Conservation (phyloP, 116 monocot genomes). For the Phalaenopsis hybrid region DNA sequence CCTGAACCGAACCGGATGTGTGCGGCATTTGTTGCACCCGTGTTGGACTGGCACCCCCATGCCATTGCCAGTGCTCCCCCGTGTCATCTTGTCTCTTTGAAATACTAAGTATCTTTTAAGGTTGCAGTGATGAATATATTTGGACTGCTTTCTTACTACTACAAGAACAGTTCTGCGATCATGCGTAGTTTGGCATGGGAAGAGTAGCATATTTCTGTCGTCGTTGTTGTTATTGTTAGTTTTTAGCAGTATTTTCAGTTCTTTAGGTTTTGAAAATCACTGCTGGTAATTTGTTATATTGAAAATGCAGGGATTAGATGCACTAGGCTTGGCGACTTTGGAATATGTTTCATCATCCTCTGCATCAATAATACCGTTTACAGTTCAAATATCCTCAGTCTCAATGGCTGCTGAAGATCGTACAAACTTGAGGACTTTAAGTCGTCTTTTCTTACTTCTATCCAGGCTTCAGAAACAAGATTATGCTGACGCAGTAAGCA, state of each 20-base stretch:
- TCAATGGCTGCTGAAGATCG: conserved; percentile 58
- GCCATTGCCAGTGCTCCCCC: too few species aligned
- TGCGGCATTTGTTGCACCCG: too few species aligned
- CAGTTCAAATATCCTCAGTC: conserved; percentile 29
- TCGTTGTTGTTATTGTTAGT: too few species aligned
- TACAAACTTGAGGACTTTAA: conserved; percentile 67
- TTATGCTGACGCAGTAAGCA: conserved; percentile 40
- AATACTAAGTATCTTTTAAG: not conserved
- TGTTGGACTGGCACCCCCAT: too few species aligned
- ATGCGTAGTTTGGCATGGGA: too few species aligned
- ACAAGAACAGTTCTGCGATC: too few species aligned
- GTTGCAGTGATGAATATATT: too few species aligned
- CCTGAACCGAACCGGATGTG: too few species aligned
- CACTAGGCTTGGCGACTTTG: conserved; percentile 67
- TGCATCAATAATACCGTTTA: conserved; percentile 60
- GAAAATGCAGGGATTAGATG: conserved; percentile 77
- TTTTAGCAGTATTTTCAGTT: not conserved
- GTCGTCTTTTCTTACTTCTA: conserved; percentile 54
- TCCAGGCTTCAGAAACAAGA: conserved; percentile 48
- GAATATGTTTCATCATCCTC: conserved; percentile 39
- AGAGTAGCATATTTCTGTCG: too few species aligned
- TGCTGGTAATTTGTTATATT: not conserved
- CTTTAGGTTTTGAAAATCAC: not conserved
- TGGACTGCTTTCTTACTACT: too few species aligned
- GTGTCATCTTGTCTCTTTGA: not conserved